A percentile compares a stretch with the other conserved stretches of the same genome.
These are phyloP conservation scores for Trichosanthes truncata DNA, from an alignment of 306 rosid genomes.

Conservation along the genomic window DNA sequence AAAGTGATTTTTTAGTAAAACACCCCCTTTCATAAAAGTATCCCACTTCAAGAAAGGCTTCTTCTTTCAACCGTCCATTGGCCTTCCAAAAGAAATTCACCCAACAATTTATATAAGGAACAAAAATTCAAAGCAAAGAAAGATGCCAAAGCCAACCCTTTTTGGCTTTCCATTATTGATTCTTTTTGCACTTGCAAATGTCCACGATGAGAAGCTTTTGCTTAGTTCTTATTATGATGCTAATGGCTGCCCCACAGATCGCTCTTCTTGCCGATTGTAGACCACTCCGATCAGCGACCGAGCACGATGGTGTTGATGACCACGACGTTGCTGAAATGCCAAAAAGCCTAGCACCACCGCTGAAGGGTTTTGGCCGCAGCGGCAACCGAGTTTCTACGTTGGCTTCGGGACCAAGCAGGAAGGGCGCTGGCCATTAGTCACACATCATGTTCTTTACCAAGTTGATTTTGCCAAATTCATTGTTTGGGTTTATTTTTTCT, in stretches of 20 bases:
- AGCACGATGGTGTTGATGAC: background rate
- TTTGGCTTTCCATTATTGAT: background rate
- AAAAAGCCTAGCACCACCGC: background rate
- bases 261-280: background rate
- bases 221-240: background rate
- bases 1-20: no score
- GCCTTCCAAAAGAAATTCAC: background rate
- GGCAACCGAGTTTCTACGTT: conserved; percentile 25
- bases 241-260: background rate
- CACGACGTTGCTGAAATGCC: background rate
- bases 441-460: background rate
- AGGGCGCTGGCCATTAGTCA: conserved; percentile 68
- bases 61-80: background rate
- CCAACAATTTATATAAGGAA: background rate
- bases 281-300: background rate
- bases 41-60: background rate
- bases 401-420: conserved; percentile 79
- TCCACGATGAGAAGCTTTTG: background rate
- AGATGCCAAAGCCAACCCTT: background rate
- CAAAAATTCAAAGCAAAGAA: background rate
- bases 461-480: background rate
- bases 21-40: no score
- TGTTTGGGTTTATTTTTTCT: background rate
- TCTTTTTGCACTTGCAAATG: background rate
- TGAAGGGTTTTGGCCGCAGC: background rate